Conservation (phyloP, 1,139 yeast genomes). For the Pichia sp. region DNA sequence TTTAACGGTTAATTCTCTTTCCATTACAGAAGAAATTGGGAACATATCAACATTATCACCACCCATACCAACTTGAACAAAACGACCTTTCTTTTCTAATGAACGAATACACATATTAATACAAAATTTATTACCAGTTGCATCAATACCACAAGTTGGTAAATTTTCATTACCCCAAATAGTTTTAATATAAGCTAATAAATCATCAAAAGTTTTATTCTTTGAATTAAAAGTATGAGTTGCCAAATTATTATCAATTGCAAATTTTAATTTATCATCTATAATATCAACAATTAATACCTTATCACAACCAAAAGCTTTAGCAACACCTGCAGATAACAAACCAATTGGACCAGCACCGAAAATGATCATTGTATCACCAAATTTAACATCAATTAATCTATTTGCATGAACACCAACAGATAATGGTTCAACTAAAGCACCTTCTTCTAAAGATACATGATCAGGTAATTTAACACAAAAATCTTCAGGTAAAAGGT, state of each 20-base stretch:
- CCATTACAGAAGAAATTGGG: slow-evolving; percentile 68
- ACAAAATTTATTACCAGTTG: slow-evolving; percentile 50
- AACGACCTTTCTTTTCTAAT: slow-evolving; percentile 44
- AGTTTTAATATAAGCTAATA: slow-evolving; percentile 16
- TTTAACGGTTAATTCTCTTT: slow-evolving; percentile 61
- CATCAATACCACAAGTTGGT: slow-evolving; percentile 53
- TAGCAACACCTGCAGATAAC: slow-evolving; percentile 69
- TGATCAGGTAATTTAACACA: slow-evolving; percentile 72
- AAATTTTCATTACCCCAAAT: slow-evolving; percentile 35
- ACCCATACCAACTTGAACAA: slow-evolving; percentile 57
- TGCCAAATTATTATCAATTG: slow-evolving; percentile 44
- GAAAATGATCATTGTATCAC: slow-evolving; percentile 69
- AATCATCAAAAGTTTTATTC: slow-evolving; percentile 33
- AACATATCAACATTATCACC: slow-evolving; percentile 40
- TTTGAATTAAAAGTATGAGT: slow-evolving; percentile 56
- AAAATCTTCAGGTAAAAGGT: slow-evolving; percentile 75
- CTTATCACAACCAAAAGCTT: slow-evolving; percentile 73
- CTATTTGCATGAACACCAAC: slow-evolving; percentile 83
- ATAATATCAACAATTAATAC: slow-evolving; percentile 61
- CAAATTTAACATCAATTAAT: slow-evolving; percentile 59
- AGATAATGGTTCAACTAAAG: slow-evolving; percentile 79
- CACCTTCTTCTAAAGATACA: slow-evolving; percentile 79
- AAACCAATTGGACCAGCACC: slow-evolving; percentile 96
- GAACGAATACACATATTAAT: slow-evolving; percentile 43
- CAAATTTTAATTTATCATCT: slow-evolving; percentile 54